Evolutionary conservation across 768 basidiomycete genomes (phyloP).

Genomic region (Termitomyces sp.): DNA sequence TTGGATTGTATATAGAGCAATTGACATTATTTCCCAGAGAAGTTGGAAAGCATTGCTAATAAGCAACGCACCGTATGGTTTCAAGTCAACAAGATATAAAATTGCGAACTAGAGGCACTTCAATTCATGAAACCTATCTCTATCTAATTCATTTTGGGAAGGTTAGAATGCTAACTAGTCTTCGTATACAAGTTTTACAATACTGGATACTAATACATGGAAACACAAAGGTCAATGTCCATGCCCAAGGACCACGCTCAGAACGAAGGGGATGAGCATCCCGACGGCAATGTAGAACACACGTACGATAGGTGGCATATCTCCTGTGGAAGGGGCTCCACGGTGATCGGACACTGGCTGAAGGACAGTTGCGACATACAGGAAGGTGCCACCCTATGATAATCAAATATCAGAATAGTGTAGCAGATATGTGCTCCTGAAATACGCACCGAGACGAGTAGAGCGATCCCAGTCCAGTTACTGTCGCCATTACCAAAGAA

Average conservation of each 20-base stretch:
- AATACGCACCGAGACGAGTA: slow-evolving; percentile 75
- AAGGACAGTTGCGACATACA: slow-evolving; percentile 92
- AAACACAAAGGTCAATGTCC: slow-evolving; percentile 34
- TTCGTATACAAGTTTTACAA: neutral
- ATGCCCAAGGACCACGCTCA: slow-evolving; percentile 61
- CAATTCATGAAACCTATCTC: neutral
- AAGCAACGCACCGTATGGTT: neutral
- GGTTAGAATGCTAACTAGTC: neutral
- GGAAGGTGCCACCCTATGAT: slow-evolving; percentile 81
- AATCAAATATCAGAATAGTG: neutral
- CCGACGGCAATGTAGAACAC: slow-evolving; percentile 55
- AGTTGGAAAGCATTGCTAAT: neutral
- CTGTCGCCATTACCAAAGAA: slow-evolving; percentile 41
- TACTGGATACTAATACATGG: neutral
- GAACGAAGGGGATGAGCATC: slow-evolving; percentile 63
- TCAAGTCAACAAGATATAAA: neutral
- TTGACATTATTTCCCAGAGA: neutral
- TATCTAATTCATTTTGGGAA: neutral
- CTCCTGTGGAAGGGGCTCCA: slow-evolving; percentile 28
- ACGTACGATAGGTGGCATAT: slow-evolving; percentile 40
- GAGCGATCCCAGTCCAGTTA: slow-evolving; percentile 68
- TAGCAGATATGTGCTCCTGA: neutral
- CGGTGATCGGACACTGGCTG: slow-evolving; percentile 61
- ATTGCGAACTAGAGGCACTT: neutral
- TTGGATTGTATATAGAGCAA: neutral